Percentiles rank a stretch among this genome's conserved stretches.
phyloP scores from a whole-genome alignment of 208 protist genomes.

The Leishmania guyanensis region DNA sequence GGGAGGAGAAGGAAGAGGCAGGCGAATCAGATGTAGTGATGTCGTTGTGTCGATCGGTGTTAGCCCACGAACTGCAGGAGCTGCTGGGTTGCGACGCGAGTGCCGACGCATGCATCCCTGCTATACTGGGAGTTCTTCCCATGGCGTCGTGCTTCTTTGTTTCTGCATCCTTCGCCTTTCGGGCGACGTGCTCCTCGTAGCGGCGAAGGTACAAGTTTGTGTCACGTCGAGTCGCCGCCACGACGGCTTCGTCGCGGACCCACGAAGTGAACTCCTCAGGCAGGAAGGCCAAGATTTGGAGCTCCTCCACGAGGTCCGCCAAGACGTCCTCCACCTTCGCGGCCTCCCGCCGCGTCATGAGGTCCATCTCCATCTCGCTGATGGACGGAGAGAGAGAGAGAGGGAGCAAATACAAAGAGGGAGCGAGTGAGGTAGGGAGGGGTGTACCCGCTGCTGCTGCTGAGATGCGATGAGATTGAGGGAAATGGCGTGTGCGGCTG shows the following conservation, averaged over 20 bases:
- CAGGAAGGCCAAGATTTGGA: slow-evolving; percentile 66
- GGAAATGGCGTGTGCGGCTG: neutral
- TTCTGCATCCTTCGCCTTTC: neutral
- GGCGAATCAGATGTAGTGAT: neutral
- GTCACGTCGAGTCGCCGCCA: slow-evolving; percentile 32
- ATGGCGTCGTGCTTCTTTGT: neutral
- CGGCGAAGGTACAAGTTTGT: slow-evolving; percentile 17
- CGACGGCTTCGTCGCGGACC: slow-evolving; percentile 60
- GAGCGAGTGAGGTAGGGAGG: neutral
- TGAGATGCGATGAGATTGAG: no score
- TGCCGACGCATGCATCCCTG: neutral
- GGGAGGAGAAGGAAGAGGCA: neutral
- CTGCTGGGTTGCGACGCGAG: neutral
- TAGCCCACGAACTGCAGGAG: slow-evolving; percentile 9
- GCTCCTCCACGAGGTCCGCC: slow-evolving; percentile 64
- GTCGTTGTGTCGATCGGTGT: neutral
- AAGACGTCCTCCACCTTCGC: slow-evolving; percentile 78
- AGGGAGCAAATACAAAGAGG: neutral
- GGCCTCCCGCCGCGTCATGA: slow-evolving; percentile 78
- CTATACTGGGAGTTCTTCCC: no score
- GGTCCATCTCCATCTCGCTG: slow-evolving; percentile 82
- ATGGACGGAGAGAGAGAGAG: neutral
- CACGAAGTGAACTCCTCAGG: slow-evolving; percentile 69
- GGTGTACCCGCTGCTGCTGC: neutral
- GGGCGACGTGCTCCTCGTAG: slow-evolving; percentile 24